Evolutionary conservation across 345 rosid species (phyloP), one percentile per base, ranked within the genome.

Genomic region (Heritiera littoralis): DNA sequence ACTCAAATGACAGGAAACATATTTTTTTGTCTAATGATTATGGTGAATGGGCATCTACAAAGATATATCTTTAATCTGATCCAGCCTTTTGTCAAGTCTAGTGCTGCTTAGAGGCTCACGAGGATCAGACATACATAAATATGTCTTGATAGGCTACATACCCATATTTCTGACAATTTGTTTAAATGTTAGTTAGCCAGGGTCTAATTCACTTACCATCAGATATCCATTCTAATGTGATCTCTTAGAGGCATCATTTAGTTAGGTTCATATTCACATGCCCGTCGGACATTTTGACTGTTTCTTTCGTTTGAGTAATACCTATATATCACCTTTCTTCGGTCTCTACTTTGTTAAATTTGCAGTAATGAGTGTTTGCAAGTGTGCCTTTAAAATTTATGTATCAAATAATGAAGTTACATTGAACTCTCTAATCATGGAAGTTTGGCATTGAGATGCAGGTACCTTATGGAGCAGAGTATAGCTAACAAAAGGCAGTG

Each of bases 401-500:
- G 28, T 69, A 70, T 70, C 32, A 49, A 48, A 70, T 7, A 30
- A 48, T 69, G 7, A 15, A 70, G 41, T 48, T 48, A 9, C 5
- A 35, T 28, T 13, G 41, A 70, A 35, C 74, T 23, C 59, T 49
- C 43, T 71, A 30, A 71, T 70, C 74, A 28, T 71, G 58, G 59
- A 71, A 49, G 58, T 71, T 70, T 28, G 35, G 32, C 59, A 71
- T 49, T 3, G 74, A 71, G 35, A 14, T 71, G 59, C 59, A 71
- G 74, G 74, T 71, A 71, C 43, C 59, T 49, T 49, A 18, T 71
- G 60, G 75, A 71, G 75, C 75, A 71, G 59, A 51, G 43, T 49
- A 14, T 71, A 30, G 75, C 59, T 32, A 71, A 15, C 43, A 51
- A 51, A 71, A 30, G 60, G 59, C 75, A 49, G 45, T 71, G 75